Percentiles rank a stretch among this genome's conserved stretches.
Evolutionary conservation across 2,329 filamentous ascomycete genomes (phyloP).

Genomic region (Bipolaris gigantea): DNA sequence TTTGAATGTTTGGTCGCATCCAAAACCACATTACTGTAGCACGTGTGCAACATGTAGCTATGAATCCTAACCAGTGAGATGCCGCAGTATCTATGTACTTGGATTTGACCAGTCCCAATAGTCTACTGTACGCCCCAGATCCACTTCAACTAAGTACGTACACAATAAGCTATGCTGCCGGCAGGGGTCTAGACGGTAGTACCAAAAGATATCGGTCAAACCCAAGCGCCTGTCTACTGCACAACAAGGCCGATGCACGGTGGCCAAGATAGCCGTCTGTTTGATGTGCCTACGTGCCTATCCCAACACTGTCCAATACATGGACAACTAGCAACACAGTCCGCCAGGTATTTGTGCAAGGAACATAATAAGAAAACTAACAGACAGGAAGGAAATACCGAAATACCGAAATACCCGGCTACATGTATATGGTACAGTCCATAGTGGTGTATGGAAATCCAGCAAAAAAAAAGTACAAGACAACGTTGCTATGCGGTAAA

Average conservation of each 20-base stretch:
- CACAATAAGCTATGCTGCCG: not conserved
- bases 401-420: not conserved
- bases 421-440: not conserved
- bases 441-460: not conserved
- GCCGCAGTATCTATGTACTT: not conserved
- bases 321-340: not conserved
- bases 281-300: not conserved
- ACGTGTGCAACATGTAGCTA: not conserved
- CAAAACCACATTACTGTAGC: not conserved
- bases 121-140: not conserved
- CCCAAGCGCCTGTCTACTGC: not conserved
- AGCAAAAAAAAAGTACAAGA: not conserved
- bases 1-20: not conserved
- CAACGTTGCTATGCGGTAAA: not conserved
- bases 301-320: not conserved
- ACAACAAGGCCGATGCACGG: not conserved
- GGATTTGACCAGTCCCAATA: not conserved
- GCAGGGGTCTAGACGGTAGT: not conserved
- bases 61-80: not conserved
- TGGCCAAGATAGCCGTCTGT: not conserved
- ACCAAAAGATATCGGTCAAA: not conserved
- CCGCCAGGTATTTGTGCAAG: not conserved
- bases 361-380: not conserved
- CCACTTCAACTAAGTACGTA: slow-evolving; percentile 2
- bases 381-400: not conserved